These are phyloP conservation scores for Tubosaeta brunneosetosa DNA, from an alignment of 768 basidiomycete species.

Conservation along the genomic window DNA sequence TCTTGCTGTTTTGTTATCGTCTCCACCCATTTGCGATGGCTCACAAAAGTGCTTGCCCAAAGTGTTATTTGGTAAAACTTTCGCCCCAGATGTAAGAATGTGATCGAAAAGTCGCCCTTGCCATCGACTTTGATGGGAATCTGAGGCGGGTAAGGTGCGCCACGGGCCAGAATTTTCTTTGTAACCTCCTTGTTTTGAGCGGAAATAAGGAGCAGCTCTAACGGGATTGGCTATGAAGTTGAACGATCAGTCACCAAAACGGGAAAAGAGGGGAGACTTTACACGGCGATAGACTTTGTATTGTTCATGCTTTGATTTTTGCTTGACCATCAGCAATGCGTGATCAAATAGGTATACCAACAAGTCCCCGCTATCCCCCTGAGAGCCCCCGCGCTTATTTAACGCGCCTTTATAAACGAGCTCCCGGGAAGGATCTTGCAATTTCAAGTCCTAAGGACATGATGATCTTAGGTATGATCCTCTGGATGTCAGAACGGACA, in stretches of 20 bases:
- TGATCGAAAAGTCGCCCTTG: constrained; percentile 88
- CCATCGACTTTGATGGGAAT: constrained; percentile 51
- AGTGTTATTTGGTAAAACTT: constrained; percentile 89
- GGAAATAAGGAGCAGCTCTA: constrained; percentile 83
- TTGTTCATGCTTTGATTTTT: constrained; percentile 89
- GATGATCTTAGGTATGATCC: neutral
- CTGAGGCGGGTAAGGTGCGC: constrained; percentile 41
- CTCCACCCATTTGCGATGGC: constrained; percentile 93
- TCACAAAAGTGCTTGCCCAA: constrained; percentile 82
- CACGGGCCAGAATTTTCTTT: constrained; percentile 38
- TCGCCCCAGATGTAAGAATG: constrained; percentile 89
- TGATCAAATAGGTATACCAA: constrained; percentile 97
- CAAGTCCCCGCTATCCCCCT: constrained; percentile 81
- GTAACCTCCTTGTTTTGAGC: constrained; percentile 49
- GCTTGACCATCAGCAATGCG: constrained; percentile 90
- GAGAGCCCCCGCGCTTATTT: constrained; percentile 72
- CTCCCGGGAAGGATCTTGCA: constrained; percentile 85
- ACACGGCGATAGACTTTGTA: constrained; percentile 92
- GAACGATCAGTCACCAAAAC: constrained; percentile 5
- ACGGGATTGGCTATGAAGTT: constrained; percentile 76
- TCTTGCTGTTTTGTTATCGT: constrained; percentile 87
- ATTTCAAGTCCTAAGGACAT: constrained; percentile 63
- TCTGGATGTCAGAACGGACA: constrained; percentile 9
- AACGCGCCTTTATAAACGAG: constrained; percentile 87
- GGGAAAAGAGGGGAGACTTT: constrained; percentile 28